Evolutionary conservation across 805 yeast genomes (phyloP), one percentile per base, ranked within the genome.

Genomic region (Metschnikowia chrysomelidarum): DNA sequence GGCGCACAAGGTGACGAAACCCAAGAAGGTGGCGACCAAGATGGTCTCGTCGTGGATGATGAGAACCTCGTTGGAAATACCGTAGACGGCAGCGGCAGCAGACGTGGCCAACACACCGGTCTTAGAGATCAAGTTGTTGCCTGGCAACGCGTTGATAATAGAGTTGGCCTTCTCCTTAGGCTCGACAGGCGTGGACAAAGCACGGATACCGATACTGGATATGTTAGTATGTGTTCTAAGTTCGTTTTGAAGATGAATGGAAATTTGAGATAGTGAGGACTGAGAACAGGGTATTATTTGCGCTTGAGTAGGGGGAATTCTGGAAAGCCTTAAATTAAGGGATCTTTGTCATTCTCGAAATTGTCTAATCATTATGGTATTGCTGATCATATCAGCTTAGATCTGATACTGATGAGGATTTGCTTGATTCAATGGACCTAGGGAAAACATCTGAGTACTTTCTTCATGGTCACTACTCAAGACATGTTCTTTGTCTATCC

Each of bases 91-190:
- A 39, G 95, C 98, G 45, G 97, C 97, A 43, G 96, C 79, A 44
- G 91, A 78, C 36, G 98, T 89, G 56, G 96, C 96, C 57, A 93
- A 73, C 59, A 89, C 76, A 60, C 97, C 96, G 45, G 97, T 87
- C 80, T 93, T 93, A 50, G 96, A 78, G 52, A 91, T 65, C 53
- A 78, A 72, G 57, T 79, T 78, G 79, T 78, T 82, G 63, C 97
- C 97, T 64, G 98, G 98, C 52, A 93, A 70, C 46, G 96, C 87
- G 58, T 85, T 89, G 56, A 91, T 79, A 66, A 91, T 79, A 34
- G 96, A 79, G 58, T 77, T 67, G 41, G 98, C 98, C 76, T 87
- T 87, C 53, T 82, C 75, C 73, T 87, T 83, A 67, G 96, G 96
- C 56, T 89, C 96, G 45, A 68, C 73, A 51, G 82, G 85, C 32